These are phyloP conservation scores for Mycena galericulata DNA, from an alignment of 768 basidiomycete species.

Conservation along the genomic window DNA sequence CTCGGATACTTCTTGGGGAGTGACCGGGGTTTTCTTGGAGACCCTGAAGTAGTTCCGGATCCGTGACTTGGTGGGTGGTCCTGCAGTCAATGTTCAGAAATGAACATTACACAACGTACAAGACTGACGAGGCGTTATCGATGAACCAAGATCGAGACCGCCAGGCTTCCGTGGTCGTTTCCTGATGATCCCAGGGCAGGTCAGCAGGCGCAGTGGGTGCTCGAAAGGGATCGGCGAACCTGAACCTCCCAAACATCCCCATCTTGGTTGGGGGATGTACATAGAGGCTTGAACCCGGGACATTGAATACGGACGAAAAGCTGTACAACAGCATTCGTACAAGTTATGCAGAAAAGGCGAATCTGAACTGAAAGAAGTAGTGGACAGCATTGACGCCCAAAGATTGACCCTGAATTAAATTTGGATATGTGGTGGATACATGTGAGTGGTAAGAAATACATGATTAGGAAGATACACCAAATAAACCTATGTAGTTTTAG, in stretches of 20 bases:
- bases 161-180: slow-evolving; percentile 7
- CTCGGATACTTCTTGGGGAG: too few relatives aligned
- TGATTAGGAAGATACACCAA: neutral
- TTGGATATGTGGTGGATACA: neutral
- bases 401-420: neutral
- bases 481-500: slow-evolving; percentile 2
- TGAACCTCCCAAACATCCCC: neutral
- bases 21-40: neutral
- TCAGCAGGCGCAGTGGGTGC: neutral
- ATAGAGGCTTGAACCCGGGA: neutral
- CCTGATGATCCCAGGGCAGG: neutral
- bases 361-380: too few relatives aligned
- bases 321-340: neutral
- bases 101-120: neutral
- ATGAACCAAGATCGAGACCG: neutral
- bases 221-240: neutral
- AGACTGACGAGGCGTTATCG: neutral
- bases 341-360: neutral
- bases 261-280: neutral
- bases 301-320: neutral
- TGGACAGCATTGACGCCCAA: neutral
- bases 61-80: neutral
- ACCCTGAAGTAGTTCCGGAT: neutral
- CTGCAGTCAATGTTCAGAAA: neutral
- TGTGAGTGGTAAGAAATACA: slow-evolving; percentile 12